These are phyloP conservation scores for Passiflora organensis DNA, from an alignment of 345 rosid genomes.

Conservation along the genomic window DNA sequence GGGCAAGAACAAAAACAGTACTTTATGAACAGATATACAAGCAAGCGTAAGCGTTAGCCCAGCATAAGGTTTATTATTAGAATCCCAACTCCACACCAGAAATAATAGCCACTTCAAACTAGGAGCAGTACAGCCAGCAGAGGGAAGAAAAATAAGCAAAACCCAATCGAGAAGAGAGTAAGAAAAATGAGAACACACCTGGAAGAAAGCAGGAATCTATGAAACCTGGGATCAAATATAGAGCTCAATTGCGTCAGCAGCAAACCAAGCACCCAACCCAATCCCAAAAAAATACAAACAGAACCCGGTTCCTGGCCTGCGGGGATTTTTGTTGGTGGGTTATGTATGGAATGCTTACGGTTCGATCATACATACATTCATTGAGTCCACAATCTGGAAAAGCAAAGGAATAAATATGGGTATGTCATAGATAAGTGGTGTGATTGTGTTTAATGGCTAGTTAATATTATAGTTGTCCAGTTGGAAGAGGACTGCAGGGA, in stretches of 20 bases:
- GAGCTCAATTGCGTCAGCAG: constrained; percentile 17
- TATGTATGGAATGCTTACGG: not conserved
- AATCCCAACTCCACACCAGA: not conserved
- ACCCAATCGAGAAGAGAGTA: constrained; percentile 17
- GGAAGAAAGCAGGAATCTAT: constrained; percentile 7
- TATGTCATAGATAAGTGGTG: not conserved
- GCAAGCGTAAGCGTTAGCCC: not conserved
- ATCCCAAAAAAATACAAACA: not conserved
- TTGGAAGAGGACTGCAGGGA: constrained; percentile 22
- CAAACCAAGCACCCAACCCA: not conserved
- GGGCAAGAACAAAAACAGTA: constrained; percentile 2
- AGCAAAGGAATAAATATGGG: not conserved
- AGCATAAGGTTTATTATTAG: not conserved
- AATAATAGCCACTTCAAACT: not conserved
- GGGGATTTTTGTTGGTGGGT: not conserved
- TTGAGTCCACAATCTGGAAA: constrained; percentile 4
- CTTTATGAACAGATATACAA: constrained; percentile 1
- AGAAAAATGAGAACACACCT: constrained; percentile 18
- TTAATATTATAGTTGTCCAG: not conserved
- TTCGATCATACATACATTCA: not conserved
- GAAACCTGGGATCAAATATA: constrained; percentile 18
- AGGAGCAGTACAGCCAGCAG: not conserved
- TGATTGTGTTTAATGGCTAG: not conserved
- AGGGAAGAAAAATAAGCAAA: not conserved
- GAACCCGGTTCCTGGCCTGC: no score